These are phyloP conservation scores for Aspergillus chevalieri DNA, from an alignment of 2,329 filamentous ascomycete genomes.

Conservation along the genomic window DNA sequence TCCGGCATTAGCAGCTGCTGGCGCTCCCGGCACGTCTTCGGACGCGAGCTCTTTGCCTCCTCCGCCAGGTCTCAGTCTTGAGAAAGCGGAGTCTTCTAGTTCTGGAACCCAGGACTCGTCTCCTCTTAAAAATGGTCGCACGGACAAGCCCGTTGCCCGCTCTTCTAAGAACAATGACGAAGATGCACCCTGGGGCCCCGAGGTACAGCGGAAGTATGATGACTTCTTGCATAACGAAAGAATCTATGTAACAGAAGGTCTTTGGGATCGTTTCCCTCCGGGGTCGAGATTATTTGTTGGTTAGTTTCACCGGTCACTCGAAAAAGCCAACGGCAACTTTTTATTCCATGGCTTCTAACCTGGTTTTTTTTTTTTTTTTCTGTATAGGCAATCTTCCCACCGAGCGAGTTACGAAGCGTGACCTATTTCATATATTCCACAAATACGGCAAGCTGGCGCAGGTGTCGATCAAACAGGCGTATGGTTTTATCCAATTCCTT, in stretches of 20 bases:
- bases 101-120: constrained; percentile 18
- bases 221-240: constrained; percentile 47
- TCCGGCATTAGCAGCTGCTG: constrained; percentile 21
- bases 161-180: constrained; percentile 25
- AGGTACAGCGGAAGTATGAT: constrained; percentile 45
- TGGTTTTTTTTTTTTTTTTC: constrained; percentile 3
- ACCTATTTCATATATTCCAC: constrained; percentile 88
- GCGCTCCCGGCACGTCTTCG: constrained; percentile 31
- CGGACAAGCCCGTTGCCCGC: constrained; percentile 20
- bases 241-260: constrained; percentile 46
- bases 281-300: constrained; percentile 47
- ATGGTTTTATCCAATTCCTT: constrained; percentile 93
- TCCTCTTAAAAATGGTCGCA: constrained; percentile 18
- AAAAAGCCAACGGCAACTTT: background rate
- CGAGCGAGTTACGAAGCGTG: constrained; percentile 86
- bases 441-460: constrained; percentile 81
- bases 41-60: constrained; percentile 33
- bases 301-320: constrained; percentile 19
- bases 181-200: constrained; percentile 44
- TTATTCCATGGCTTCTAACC: constrained; percentile 3
- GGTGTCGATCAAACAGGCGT: constrained; percentile 92
- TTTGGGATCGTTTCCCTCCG: constrained; percentile 47
- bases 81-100: constrained; percentile 22
- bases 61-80: constrained; percentile 37
- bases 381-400: constrained; percentile 76